Percentiles rank a stretch among this genome's conserved stretches.
phyloP scores from a whole-genome alignment of 2,329 filamentous ascomycete genomes.

The Pseudogymnoascus sp. region DNA sequence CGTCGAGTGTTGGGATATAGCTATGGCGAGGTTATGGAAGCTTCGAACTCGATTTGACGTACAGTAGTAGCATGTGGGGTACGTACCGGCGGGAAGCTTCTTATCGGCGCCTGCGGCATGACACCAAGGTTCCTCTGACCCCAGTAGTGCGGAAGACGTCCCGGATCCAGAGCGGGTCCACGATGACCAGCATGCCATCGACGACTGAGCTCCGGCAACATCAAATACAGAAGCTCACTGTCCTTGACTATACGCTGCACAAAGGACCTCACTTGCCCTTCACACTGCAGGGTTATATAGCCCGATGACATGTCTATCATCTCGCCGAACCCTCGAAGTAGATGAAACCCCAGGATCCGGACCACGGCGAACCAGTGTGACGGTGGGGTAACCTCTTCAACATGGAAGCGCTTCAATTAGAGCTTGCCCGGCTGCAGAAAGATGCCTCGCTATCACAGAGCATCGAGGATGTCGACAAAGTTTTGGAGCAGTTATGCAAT shows the following conservation, averaged over 20 bases:
- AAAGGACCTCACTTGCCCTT: constrained; percentile 2
- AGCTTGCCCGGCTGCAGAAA: constrained; percentile 26
- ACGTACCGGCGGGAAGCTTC: constrained; percentile 4
- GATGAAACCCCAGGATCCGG: background rate
- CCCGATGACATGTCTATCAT: constrained; percentile 9
- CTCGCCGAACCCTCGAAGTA: background rate
- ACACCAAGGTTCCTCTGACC: constrained; percentile 9
- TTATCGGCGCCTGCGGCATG: background rate
- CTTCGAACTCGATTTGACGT: constrained; percentile 7
- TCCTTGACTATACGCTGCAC: background rate
- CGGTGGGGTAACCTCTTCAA: constrained; percentile 19
- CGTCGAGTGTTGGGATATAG: background rate
- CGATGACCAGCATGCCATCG: constrained; percentile 1
- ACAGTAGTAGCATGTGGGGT: constrained; percentile 7
- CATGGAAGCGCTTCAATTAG: constrained; percentile 28
- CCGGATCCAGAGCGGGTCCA: constrained; percentile 8
- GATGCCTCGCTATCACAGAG: constrained; percentile 27
- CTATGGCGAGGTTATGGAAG: background rate
- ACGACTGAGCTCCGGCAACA: background rate
- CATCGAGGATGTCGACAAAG: constrained; percentile 70
- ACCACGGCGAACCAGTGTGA: background rate
- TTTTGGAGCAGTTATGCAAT: constrained; percentile 67
- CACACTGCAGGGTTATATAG: background rate
- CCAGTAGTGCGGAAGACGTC: constrained; percentile 7
- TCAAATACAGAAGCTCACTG: background rate